Conservation (phyloP, 2,329 filamentous ascomycete species). For the Alternaria sp. region DNA sequence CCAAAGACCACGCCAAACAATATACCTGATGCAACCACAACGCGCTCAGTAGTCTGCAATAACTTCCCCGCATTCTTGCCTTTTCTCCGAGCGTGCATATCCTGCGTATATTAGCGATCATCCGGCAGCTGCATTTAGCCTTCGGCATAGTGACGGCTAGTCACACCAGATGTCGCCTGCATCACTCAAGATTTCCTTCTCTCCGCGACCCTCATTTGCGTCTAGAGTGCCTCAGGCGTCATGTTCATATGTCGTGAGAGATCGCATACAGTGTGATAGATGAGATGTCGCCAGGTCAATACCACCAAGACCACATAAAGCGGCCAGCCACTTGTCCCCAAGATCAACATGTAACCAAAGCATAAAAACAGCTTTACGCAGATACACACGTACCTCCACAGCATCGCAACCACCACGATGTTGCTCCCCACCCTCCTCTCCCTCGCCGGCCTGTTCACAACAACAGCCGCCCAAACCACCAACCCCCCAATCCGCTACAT, state of each 20-base stretch:
- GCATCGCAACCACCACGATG: constrained; percentile 13
- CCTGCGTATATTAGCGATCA: background rate
- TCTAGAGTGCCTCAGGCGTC: background rate
- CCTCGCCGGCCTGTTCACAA: constrained; percentile 13
- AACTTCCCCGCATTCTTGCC: background rate
- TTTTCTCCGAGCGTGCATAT: background rate
- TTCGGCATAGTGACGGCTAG: background rate
- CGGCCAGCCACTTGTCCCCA: no score
- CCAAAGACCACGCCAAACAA: rapidly evolving
- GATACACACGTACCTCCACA: no score
- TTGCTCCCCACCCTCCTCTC: constrained; percentile 24
- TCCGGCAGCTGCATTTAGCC: background rate
- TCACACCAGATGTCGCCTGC: background rate
- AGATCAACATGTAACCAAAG: background rate
- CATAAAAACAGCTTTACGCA: background rate
- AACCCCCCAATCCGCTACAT: constrained; percentile 42
- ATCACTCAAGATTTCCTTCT: background rate
- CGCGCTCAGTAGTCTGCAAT: background rate
- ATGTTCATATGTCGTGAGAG: background rate
- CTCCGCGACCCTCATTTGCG: background rate
- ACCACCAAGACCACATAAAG: background rate
- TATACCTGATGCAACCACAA: no score
- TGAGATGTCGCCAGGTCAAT: background rate
- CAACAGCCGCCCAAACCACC: constrained; percentile 16
- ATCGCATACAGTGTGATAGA: background rate